Evolutionary conservation across 2,329 filamentous ascomycete species (phyloP).

Genomic region (Talaromyces pinophilus): DNA sequence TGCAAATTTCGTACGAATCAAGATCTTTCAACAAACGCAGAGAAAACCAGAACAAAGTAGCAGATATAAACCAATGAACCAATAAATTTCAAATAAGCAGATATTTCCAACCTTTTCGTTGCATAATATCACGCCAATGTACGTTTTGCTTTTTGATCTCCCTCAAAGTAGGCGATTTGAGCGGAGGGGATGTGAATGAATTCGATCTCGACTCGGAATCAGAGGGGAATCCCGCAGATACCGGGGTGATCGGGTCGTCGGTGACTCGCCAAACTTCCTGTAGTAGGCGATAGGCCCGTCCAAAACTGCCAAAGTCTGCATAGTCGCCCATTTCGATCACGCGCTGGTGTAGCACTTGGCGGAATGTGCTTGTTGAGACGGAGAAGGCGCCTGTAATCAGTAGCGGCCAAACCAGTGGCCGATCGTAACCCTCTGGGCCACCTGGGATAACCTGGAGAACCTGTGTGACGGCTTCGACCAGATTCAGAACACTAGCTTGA

Average conservation of each 20-base stretch:
- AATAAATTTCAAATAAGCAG: conserved; percentile 77
- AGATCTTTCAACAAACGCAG: no score
- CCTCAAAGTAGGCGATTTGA: conserved; percentile 24
- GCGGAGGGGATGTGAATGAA: background rate
- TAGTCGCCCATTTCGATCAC: conserved; percentile 72
- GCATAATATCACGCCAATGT: conserved; percentile 95
- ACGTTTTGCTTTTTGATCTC: conserved; percentile 60
- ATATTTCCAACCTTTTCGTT: conserved; percentile 87
- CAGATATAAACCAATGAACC: no score
- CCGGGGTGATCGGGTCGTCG: conserved; percentile 55
- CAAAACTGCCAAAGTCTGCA: conserved; percentile 81
- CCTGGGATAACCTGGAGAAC: conserved; percentile 80
- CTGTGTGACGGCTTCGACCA: conserved; percentile 75
- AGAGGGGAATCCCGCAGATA: conserved; percentile 11
- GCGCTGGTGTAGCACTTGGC: conserved; percentile 74
- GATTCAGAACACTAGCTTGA: conserved; percentile 70
- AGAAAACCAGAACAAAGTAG: no score
- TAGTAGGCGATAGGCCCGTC: conserved; percentile 75
- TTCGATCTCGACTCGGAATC: background rate
- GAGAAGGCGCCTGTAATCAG: conserved; percentile 82
- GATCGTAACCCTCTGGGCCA: conserved; percentile 80
- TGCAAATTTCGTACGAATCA: no score
- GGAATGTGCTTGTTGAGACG: conserved; percentile 71
- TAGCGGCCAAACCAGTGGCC: conserved; percentile 89
- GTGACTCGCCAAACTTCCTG: conserved; percentile 78